Base-by-base conservation (phyloP, 1,284 basidiomycete species). In the Peniophora sp. region DNA sequence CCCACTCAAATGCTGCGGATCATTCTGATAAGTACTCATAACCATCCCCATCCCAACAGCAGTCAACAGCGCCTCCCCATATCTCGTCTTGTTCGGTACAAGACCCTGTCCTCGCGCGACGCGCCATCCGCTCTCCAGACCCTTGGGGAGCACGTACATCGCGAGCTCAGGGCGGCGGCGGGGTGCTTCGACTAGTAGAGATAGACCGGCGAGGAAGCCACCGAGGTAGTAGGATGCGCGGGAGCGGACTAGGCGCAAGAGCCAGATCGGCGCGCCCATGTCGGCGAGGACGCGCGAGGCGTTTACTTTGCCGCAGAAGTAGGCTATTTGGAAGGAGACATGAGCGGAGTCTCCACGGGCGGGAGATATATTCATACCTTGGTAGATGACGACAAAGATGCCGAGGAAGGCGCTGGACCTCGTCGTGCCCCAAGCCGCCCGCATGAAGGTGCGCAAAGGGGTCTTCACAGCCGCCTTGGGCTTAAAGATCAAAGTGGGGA, bases 141-240 rank as follows among this genome's bases (percentile, higher is more conserved):
- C 90, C 66, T 93, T 92, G n/a, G 95, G 95, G 38, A 97, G 70
- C 2, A 93, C 92, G 65, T 96, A 99, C 85, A 97, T 95, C 24
- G 95, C 92, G 56, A 96, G 70, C 68, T 96, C 92, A 2, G 81
- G 83, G 12, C 92, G 75, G 14, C 92, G 73, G 48, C 83, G 72
- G 65, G 83, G 86, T 62, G 93, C 92, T 63, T 99, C 96, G 3
- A 96, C 78, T 51, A 97, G 83, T 38, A 98, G 72, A 12, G 90
- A 79, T 2, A 95, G 61, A 16, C 88, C 92, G 9, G 89, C 79
- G 3, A 84, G 65, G 53, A 94, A 77, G 0, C 94, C 95, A 3
- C 83, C 77, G 3, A 91, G 36, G 78, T 81, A 90, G 67, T 84
- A 90, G n/a, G 81, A 79, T 49, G 73, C 74, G 60, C 84, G 87